A percentile compares a stretch with the other conserved stretches of the same genome.
Conservation (phyloP, 495 filamentous ascomycete species). For the Penicillium soppii region DNA sequence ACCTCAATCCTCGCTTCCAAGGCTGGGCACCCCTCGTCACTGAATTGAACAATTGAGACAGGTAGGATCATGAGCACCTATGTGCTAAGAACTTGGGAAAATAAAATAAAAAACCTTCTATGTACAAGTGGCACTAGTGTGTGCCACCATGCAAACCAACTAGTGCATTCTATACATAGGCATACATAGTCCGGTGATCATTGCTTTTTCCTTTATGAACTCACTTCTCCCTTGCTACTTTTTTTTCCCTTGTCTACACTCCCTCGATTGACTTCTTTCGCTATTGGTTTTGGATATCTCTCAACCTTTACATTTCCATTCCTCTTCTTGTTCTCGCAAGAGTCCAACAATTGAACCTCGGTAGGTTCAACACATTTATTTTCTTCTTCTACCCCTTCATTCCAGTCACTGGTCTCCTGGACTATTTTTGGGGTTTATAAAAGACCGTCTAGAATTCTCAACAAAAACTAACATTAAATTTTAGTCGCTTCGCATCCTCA, state of each 20-base stretch:
- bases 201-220: conserved; percentile 8
- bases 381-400: conserved; percentile 14
- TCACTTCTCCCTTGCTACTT: conserved; percentile 11
- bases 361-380: conserved; percentile 15
- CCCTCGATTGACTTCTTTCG: not conserved
- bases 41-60: not conserved
- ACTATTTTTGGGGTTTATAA: not conserved
- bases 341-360: conserved; percentile 2
- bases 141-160: conserved; percentile 9
- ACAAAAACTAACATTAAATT: not conserved
- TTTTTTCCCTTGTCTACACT: conserved; percentile 11
- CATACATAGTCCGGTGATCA: conserved; percentile 1
- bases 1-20: conserved; percentile 2
- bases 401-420: conserved; percentile 8
- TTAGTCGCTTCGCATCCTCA: not conserved
- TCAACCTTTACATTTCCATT: conserved; percentile 6
- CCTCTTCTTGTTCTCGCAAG: conserved; percentile 5
- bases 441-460: not conserved
- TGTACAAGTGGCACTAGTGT: conserved; percentile 6
- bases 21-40: not conserved
- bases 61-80: not conserved
- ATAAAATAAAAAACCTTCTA: not conserved
- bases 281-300: conserved; percentile 7
- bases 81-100: not conserved
- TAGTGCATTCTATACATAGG: conserved; percentile 10